Percentiles rank a stretch among this genome's conserved stretches.
phyloP scores from a whole-genome alignment of 1,139 yeast species.

The Candida glucosophila region DNA sequence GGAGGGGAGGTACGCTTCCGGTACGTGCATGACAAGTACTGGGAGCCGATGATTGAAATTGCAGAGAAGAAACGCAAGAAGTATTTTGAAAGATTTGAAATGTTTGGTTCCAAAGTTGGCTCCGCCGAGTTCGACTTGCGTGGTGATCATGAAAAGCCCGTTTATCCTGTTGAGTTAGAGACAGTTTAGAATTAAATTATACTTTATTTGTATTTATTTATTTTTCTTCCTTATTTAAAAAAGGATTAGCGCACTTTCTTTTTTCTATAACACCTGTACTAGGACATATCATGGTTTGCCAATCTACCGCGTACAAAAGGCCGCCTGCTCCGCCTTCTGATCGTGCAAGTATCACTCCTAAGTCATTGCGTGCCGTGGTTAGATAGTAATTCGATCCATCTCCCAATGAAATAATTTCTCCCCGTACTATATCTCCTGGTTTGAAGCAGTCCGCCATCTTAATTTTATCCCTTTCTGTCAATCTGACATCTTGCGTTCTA shows the following conservation, averaged over 20 bases:
- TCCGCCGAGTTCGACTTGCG: conserved; percentile 67
- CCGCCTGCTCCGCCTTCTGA: conserved; percentile 64
- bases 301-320: conserved; percentile 83
- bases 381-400: conserved; percentile 89
- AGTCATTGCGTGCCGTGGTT: conserved; percentile 81
- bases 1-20: conserved; percentile 52
- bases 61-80: conserved; percentile 26
- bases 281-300: conserved; percentile 89
- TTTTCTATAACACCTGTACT: conserved; percentile 65
- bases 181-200: conserved; percentile 1
- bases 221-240: conserved; percentile 12
- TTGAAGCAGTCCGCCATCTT: conserved; percentile 69
- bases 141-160: conserved; percentile 35
- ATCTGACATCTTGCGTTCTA: conserved; percentile 79
- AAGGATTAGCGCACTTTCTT: conserved; percentile 92
- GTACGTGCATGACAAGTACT: conserved; percentile 33
- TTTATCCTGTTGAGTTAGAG: background rate
- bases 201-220: background rate
- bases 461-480: conserved; percentile 85
- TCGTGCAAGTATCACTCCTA: conserved; percentile 89
- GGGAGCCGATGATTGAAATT: conserved; percentile 35
- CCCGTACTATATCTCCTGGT: conserved; percentile 92
- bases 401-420: conserved; percentile 75
- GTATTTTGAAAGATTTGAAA: conserved; percentile 31
- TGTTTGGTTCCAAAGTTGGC: conserved; percentile 33